Base-by-base conservation (phyloP, 129 eudicot species). In the Arctium minus region DNA sequence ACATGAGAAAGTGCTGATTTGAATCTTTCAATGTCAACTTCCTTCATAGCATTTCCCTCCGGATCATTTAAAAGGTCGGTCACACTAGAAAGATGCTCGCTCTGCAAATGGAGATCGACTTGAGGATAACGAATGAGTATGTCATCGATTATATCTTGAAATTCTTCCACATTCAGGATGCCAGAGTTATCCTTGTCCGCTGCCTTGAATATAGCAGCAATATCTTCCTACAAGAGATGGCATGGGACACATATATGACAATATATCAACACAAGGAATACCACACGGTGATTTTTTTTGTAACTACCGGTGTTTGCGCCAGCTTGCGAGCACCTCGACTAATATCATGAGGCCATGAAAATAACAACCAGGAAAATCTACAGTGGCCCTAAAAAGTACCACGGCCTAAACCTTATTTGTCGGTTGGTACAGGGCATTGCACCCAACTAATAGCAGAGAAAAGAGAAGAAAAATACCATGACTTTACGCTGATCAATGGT, bases 121-220 rank as follows among this genome's bases (percentile, higher is more conserved):
- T 93, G 99, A 27, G 99, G 99, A 77, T 96, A 96, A 36, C 92
- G 92, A n/a, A 87, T 85, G 33, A 92, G 72, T 74, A 96, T 90
- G 84, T 96, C 99, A 5, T 88, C 98, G 38, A 93, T 81, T 29
- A 96, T 91, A 75, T 88, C 96, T 74, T 85, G 82, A 73, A 96
- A 91, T 80, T 96, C 99, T 15, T 91, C 90, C 2, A 90, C 60
- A 9, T 83, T 85, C 33, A 96, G 84, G 62, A 89, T 90, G 22
- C 98, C 97, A 1, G 96, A 88, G 3, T 93, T 87, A 76, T 93
- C 94, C 79, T 74, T 88, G 78, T 93, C 99, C n/a, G 97, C 99
- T 53, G 92, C 97, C 82, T 86, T 77, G 80, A 95, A 95, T 86
- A 95, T 95, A 44, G 53, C 86, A 42, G 86, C 81, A n/a, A 96